Evolutionary conservation across 495 filamentous ascomycete genomes (phyloP).

Genomic region (Pseudomonodictys pantanalensis): DNA sequence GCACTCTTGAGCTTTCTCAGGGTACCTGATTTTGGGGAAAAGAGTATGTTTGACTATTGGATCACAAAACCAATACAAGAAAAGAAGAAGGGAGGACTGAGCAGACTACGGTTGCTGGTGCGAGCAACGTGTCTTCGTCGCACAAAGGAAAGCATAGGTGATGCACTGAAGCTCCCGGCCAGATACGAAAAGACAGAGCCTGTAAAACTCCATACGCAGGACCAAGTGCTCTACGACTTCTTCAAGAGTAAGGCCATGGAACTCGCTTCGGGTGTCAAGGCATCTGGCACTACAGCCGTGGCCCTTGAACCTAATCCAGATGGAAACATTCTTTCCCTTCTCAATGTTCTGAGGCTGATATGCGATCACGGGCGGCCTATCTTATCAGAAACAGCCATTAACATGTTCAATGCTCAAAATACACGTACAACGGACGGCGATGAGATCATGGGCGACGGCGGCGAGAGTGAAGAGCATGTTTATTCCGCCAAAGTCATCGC

Average conservation of each 20-base stretch:
- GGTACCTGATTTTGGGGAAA: not conserved
- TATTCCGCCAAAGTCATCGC: not conserved
- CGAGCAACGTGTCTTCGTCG: conserved; percentile 35
- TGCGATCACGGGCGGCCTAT: conserved; percentile 38
- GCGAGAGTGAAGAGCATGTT: too few species aligned
- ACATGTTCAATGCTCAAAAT: not conserved
- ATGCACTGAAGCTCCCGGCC: conserved; percentile 17
- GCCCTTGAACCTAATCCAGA: not conserved
- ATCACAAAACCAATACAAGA: conserved; percentile 23
- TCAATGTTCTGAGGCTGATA: conserved; percentile 34
- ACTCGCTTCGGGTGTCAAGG: not conserved
- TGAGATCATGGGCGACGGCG: not conserved
- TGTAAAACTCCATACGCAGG: conserved; percentile 25
- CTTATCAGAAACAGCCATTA: conserved; percentile 25
- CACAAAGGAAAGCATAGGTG: conserved; percentile 24
- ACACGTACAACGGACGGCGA: not conserved
- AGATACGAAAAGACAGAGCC: conserved; percentile 20
- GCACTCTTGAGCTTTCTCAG: conserved; percentile 2
- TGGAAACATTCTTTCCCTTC: conserved; percentile 35
- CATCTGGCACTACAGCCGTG: not conserved
- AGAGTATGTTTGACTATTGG: conserved; percentile 11
- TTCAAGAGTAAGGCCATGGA: conserved; percentile 14
- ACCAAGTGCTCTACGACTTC: conserved; percentile 32
- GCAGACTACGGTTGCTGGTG: conserved; percentile 29
- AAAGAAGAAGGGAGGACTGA: conserved; percentile 7